phyloP scores from a whole-genome alignment of 2,329 filamentous ascomycete genomes.

The Epichloe typhina region DNA sequence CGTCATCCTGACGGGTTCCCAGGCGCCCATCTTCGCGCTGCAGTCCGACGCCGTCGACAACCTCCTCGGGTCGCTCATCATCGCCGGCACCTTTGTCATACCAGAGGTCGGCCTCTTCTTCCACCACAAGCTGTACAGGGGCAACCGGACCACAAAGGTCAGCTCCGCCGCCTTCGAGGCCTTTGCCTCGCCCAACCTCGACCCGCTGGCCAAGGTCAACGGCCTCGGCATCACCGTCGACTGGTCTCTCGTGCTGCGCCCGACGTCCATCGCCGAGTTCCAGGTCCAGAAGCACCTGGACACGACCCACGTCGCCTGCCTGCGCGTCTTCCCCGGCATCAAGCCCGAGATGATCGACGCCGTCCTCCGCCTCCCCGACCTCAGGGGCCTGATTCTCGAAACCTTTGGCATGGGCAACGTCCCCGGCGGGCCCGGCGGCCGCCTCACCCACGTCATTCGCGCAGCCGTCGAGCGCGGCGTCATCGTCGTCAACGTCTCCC shows the following conservation, averaged over 20 bases:
- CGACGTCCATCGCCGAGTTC: slow-evolving; percentile 62
- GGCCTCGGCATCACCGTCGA: slow-evolving; percentile 69
- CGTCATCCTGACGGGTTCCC: slow-evolving; percentile 71
- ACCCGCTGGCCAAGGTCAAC: slow-evolving; percentile 69
- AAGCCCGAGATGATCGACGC: slow-evolving; percentile 87
- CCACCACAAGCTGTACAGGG: slow-evolving; percentile 79
- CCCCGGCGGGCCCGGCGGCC: slow-evolving; percentile 67
- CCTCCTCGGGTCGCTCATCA: slow-evolving; percentile 72
- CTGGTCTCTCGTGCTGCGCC: slow-evolving; percentile 65
- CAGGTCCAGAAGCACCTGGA: slow-evolving; percentile 61
- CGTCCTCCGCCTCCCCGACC: slow-evolving; percentile 60
- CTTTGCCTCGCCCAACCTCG: slow-evolving; percentile 77
- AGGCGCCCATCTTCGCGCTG: slow-evolving; percentile 78
- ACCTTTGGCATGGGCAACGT: slow-evolving; percentile 92
- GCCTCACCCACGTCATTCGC: slow-evolving; percentile 63
- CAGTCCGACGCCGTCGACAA: slow-evolving; percentile 90
- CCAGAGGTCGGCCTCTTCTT: slow-evolving; percentile 92
- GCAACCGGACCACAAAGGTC: slow-evolving; percentile 79
- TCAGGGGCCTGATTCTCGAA: slow-evolving; percentile 74
- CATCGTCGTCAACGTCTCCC: slow-evolving; percentile 81
- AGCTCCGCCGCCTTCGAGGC: slow-evolving; percentile 77
- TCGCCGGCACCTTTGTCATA: slow-evolving; percentile 84
- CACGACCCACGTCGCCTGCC: slow-evolving; percentile 77
- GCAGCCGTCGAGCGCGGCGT: slow-evolving; percentile 68
- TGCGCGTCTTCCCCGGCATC: slow-evolving; percentile 86